Evolutionary conservation across 805 yeast genomes (phyloP).

Genomic region (Danielia reshetovae): DNA sequence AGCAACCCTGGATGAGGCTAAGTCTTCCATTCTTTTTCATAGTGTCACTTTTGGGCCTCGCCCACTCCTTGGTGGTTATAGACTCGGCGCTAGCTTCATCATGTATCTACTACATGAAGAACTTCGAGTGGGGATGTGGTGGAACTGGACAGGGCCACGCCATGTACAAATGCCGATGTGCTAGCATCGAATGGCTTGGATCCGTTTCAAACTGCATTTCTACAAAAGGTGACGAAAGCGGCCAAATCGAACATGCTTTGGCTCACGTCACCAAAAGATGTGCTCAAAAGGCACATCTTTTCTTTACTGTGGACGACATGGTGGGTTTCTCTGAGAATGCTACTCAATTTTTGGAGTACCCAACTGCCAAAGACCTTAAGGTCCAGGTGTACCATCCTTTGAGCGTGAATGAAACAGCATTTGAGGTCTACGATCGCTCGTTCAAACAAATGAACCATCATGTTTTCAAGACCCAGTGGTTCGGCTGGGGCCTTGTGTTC

Average conservation of each 20-base stretch:
- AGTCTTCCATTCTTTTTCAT: no score
- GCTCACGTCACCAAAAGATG: slow-evolving; percentile 13
- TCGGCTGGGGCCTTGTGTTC: slow-evolving; percentile 17
- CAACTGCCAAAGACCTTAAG: slow-evolving; percentile 7
- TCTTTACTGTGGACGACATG: slow-evolving; percentile 9
- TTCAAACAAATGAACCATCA: slow-evolving; percentile 17
- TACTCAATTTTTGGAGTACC: slow-evolving; percentile 10
- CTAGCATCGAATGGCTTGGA: slow-evolving; percentile 17
- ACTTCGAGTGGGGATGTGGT: slow-evolving; percentile 18
- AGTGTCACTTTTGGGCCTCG: neutral
- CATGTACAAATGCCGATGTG: slow-evolving; percentile 17
- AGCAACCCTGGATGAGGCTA: no score
- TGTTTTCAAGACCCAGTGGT: slow-evolving; percentile 18
- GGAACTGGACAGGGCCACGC: slow-evolving; percentile 18
- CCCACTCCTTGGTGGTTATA: slow-evolving; percentile 9
- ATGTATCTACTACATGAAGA: slow-evolving; percentile 16
- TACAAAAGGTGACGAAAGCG: slow-evolving; percentile 8
- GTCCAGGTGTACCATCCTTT: slow-evolving; percentile 9
- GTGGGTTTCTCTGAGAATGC: slow-evolving; percentile 12
- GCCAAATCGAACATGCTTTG: slow-evolving; percentile 12
- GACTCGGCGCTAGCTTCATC: slow-evolving; percentile 18
- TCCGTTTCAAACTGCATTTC: slow-evolving; percentile 16
- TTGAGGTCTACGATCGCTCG: slow-evolving; percentile 8
- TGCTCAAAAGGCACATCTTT: slow-evolving; percentile 10
- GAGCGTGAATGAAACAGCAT: slow-evolving; percentile 10